Conservation (phyloP, 495 filamentous ascomycete genomes). For the Aspergillus homomorphus region DNA sequence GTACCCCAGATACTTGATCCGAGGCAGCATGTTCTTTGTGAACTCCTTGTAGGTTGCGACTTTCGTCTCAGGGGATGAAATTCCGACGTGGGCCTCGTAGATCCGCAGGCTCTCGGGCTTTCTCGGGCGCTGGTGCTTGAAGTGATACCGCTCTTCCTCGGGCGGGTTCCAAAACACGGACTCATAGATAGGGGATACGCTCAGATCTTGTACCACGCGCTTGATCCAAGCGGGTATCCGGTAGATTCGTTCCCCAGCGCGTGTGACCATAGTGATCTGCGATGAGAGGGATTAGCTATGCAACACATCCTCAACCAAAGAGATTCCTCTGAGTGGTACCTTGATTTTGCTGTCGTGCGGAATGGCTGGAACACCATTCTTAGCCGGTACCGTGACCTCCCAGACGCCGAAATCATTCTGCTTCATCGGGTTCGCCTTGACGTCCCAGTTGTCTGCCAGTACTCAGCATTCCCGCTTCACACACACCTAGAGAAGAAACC, state of each 20-base stretch:
- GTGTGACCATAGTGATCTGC: constrained; percentile 84
- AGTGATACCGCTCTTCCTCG: constrained; percentile 65
- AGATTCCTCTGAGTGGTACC: constrained; percentile 41
- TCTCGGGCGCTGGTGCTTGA: constrained; percentile 77
- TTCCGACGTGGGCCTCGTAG: constrained; percentile 97
- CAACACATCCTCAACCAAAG: background rate
- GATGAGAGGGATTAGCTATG: constrained; percentile 4
- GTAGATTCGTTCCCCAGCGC: constrained; percentile 75
- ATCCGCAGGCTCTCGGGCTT: constrained; percentile 85
- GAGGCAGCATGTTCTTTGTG: constrained; percentile 83
- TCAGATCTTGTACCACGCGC: constrained; percentile 89
- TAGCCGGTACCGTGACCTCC: constrained; percentile 74
- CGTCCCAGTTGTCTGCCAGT: constrained; percentile 79
- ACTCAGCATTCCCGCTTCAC: constrained; percentile 27
- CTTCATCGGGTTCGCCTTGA: constrained; percentile 77
- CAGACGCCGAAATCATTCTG: constrained; percentile 85
- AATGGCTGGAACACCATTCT: constrained; percentile 72
- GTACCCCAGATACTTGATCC: constrained; percentile 88
- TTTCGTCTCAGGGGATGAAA: constrained; percentile 83
- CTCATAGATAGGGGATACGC: constrained; percentile 85
- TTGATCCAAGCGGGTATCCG: constrained; percentile 95
- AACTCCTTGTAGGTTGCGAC: constrained; percentile 97
- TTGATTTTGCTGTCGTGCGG: constrained; percentile 94
- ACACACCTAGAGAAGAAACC: background rate
- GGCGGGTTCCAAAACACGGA: constrained; percentile 97